Conservation (phyloP, 768 basidiomycete species). For the Rhodotorula diobovata region DNA sequence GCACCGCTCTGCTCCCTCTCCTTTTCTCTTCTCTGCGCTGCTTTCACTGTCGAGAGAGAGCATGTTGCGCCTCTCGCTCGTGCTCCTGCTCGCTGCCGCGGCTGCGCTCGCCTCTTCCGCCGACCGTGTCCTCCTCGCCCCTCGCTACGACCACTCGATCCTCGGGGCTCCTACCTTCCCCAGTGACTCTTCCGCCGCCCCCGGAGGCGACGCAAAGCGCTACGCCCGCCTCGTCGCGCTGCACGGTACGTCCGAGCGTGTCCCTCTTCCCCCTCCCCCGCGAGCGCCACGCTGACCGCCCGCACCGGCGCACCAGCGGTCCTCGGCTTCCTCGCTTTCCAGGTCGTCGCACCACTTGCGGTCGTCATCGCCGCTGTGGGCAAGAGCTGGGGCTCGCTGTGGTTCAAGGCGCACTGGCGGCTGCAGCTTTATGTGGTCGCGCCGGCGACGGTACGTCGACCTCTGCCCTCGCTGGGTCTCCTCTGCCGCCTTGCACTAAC, state of each 20-base stretch:
- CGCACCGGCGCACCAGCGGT: not conserved
- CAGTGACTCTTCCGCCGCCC: no score
- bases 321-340: slow-evolving; percentile 18
- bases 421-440: not conserved
- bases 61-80: not conserved
- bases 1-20: not conserved
- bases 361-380: slow-evolving; percentile 19
- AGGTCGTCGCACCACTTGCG: slow-evolving; percentile 9
- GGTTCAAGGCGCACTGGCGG: slow-evolving; percentile 20
- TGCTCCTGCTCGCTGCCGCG: not conserved
- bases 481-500: no score
- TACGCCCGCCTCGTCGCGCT: not conserved
- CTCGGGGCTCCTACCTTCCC: not conserved
- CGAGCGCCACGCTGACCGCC: not conserved
- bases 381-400: not conserved
- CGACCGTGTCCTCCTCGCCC: no score
- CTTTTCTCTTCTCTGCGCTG: not conserved
- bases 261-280: no score
- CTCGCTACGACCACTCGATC: not conserved
- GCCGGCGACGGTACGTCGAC: not conserved
- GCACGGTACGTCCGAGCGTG: not conserved
- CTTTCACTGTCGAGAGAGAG: not conserved
- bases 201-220: not conserved
- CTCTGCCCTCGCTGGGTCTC: not conserved
- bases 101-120: not conserved